A percentile compares a stretch with the other conserved stretches of the same genome.
Conservation (phyloP, 176 grass and related monocot species). For the Calamus simplicifolius region DNA sequence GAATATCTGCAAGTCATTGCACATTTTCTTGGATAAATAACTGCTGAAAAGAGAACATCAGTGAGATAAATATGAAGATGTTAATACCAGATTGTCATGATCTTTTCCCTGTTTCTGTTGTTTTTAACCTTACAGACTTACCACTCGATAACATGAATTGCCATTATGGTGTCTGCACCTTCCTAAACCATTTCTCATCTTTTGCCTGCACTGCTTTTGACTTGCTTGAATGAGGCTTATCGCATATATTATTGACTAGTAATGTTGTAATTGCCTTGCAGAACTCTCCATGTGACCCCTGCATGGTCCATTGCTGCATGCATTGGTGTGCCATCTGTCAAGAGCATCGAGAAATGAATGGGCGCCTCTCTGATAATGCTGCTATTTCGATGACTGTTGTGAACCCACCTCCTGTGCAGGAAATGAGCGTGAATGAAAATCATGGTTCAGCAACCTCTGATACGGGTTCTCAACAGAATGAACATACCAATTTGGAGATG, state of each 20-base stretch:
- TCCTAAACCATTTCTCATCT: too few relatives aligned
- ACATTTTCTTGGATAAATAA: too few relatives aligned
- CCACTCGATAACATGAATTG: too few relatives aligned
- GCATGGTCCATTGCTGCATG: slow-evolving; percentile 85
- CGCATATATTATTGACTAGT: neutral
- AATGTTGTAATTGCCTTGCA: slow-evolving; percentile 20
- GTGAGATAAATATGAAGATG: too few relatives aligned
- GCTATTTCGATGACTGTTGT: slow-evolving; percentile 64
- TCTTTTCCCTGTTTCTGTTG: too few relatives aligned
- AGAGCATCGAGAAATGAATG: slow-evolving; percentile 87
- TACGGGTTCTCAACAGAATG: slow-evolving; percentile 20
- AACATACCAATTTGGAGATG: slow-evolving; percentile 15
- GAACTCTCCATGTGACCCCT: slow-evolving; percentile 85
- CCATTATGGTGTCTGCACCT: too few relatives aligned
- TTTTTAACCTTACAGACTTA: too few relatives aligned
- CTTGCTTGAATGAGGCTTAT: too few relatives aligned
- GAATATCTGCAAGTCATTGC: too few relatives aligned
- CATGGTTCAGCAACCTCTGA: slow-evolving; percentile 1
- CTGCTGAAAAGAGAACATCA: too few relatives aligned
- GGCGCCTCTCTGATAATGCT: slow-evolving; percentile 55
- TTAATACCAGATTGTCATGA: too few relatives aligned
- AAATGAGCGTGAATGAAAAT: slow-evolving; percentile 52
- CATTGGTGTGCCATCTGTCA: slow-evolving; percentile 95
- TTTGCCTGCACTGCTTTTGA: too few relatives aligned
- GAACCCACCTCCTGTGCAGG: slow-evolving; percentile 68